These are phyloP conservation scores for Leucogyrophana mollusca DNA, from an alignment of 768 basidiomycete species.

Conservation along the genomic window DNA sequence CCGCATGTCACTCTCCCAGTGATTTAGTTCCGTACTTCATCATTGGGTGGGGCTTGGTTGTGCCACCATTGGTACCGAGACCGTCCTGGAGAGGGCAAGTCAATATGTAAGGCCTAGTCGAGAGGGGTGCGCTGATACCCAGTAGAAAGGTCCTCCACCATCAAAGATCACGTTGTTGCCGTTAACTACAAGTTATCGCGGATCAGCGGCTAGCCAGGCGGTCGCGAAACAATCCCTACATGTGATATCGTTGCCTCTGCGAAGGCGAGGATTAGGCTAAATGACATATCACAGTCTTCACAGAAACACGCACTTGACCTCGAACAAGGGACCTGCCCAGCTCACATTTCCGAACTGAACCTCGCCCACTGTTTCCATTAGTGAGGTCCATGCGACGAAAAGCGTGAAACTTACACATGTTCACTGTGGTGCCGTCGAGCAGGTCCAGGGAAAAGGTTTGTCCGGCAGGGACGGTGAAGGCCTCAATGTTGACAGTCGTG, in stretches of 20 bases:
- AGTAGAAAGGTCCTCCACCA: constrained; percentile 43
- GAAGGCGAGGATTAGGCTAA: constrained; percentile 2
- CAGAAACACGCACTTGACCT: constrained; percentile 37
- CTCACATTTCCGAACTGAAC: constrained; percentile 50
- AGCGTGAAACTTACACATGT: constrained; percentile 43
- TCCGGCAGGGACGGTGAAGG: constrained; percentile 57
- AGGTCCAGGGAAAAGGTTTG: constrained; percentile 48
- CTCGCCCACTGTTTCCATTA: constrained; percentile 45
- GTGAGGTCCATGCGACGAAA: not conserved
- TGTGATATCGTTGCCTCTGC: constrained; percentile 46
- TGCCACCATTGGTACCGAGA: constrained; percentile 11
- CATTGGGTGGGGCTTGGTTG: constrained; percentile 35
- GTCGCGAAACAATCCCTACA: constrained; percentile 34
- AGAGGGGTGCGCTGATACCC: constrained; percentile 27
- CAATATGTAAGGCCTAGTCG: not conserved
- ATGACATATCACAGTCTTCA: not conserved
- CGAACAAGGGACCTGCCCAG: constrained; percentile 57
- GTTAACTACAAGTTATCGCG: constrained; percentile 23
- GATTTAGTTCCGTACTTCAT: constrained; percentile 29
- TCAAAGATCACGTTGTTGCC: constrained; percentile 41
- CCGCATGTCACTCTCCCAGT: not conserved
- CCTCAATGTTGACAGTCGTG: constrained; percentile 54
- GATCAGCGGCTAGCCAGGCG: not conserved
- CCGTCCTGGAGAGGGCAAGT: constrained; percentile 22
- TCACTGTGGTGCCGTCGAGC: constrained; percentile 51